Conservation (phyloP, 768 basidiomycete genomes). For the Ephemerocybe angulata region DNA sequence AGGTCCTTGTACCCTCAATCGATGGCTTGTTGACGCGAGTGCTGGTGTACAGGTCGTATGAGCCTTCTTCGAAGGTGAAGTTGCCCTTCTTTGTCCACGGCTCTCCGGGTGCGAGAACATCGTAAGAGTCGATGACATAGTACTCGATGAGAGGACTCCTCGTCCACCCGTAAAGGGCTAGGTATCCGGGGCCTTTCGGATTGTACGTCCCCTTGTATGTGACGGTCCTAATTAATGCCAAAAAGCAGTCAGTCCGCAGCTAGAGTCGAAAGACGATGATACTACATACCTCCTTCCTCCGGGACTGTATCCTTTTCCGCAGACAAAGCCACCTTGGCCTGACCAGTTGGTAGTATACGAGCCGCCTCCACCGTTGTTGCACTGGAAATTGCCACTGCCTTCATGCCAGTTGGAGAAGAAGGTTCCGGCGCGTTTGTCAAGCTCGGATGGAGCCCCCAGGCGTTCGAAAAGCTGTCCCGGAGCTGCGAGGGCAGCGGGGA, state of each 20-base stretch:
- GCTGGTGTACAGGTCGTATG: conserved; percentile 36
- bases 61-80: conserved; percentile 33
- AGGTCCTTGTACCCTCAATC: conserved; percentile 37
- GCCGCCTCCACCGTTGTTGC: conserved; percentile 29
- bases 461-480: not conserved
- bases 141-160: conserved; percentile 41
- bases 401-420: not conserved
- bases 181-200: conserved; percentile 34
- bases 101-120: conserved; percentile 31
- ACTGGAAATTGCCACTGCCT: conserved; percentile 2
- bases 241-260: not conserved
- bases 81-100: conserved; percentile 30
- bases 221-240: conserved; percentile 23
- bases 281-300: conserved; percentile 27
- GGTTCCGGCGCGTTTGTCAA: not conserved
- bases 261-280: not conserved
- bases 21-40: conserved; percentile 34
- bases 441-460: not conserved
- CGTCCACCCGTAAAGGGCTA: conserved; percentile 44
- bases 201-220: conserved; percentile 29
- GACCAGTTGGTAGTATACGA: conserved; percentile 32
- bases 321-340: conserved; percentile 15
- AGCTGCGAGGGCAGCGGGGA: not conserved
- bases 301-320: conserved; percentile 32
- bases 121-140: conserved; percentile 37